These are phyloP conservation scores for Penstemon barbatus DNA, from an alignment of 257 asterid species.

Conservation along the genomic window DNA sequence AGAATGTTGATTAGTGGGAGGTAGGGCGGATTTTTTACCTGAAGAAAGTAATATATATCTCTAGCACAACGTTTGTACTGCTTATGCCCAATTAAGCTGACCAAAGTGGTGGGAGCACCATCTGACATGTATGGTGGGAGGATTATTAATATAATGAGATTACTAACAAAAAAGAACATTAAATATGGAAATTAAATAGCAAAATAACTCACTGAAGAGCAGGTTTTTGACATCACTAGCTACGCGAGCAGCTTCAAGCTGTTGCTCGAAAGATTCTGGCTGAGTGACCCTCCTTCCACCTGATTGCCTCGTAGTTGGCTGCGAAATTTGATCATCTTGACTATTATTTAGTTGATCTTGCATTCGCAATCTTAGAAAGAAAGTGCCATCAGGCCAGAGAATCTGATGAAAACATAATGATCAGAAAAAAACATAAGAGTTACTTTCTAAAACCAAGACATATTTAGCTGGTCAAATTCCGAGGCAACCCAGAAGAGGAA, in stretches of 20 bases:
- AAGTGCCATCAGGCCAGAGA: conserved; percentile 85
- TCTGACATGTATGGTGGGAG: conserved; percentile 38
- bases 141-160: not conserved
- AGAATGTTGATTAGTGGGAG: not conserved
- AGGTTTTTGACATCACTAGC: conserved; percentile 83
- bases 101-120: conserved; percentile 86
- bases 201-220: conserved; percentile 57
- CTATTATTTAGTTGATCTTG: conserved; percentile 34
- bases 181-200: not conserved
- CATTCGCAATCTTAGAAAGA: conserved; percentile 57
- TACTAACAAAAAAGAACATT: conserved; percentile 11
- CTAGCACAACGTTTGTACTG: conserved; percentile 85
- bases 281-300: conserved; percentile 40
- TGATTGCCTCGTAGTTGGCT: conserved; percentile 31
- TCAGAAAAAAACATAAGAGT: conserved; percentile 4
- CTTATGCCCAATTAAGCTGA: conserved; percentile 83
- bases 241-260: conserved; percentile 90
- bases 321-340: conserved; percentile 42
- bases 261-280: conserved; percentile 73
- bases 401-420: conserved; percentile 44
- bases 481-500: not conserved
- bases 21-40: conserved; percentile 44
- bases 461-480: not conserved
- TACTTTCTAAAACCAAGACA: not conserved
- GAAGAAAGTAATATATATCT: conserved; percentile 83